phyloP scores from a whole-genome alignment of 2,329 filamentous ascomycete genomes.

The Diaporthe sp. region DNA sequence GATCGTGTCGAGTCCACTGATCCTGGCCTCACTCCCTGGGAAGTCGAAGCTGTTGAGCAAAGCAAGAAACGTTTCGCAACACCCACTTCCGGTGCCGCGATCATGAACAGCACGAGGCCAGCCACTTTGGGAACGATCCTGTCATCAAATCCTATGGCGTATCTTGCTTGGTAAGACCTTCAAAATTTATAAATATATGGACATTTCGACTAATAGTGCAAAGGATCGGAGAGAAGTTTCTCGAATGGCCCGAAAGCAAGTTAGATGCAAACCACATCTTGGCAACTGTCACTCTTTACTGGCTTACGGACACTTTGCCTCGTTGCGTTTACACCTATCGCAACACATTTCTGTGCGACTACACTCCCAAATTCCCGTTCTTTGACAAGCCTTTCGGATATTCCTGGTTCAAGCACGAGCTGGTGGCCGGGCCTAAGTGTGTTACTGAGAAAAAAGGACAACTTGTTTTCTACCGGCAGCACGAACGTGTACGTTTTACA shows the following conservation, averaged over 20 bases:
- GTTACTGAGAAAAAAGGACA: constrained; percentile 48
- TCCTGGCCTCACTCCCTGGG: background rate
- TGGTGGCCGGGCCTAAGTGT: constrained; percentile 53
- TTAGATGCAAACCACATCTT: constrained; percentile 59
- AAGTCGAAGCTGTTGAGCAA: background rate
- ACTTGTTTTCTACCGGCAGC: constrained; percentile 37
- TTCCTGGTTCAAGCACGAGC: constrained; percentile 58
- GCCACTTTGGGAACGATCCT: constrained; percentile 69
- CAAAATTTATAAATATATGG: no score
- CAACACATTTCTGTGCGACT: constrained; percentile 34
- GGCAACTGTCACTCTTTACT: constrained; percentile 66
- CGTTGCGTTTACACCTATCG: constrained; percentile 65
- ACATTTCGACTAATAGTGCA: background rate
- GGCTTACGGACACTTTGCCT: constrained; percentile 65
- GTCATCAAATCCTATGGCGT: constrained; percentile 65
- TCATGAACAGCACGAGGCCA: constrained; percentile 64
- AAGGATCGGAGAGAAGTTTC: constrained; percentile 67
- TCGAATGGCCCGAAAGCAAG: constrained; percentile 63
- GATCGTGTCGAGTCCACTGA: background rate
- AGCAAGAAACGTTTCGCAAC: background rate
- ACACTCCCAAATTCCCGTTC: background rate
- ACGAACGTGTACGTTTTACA: background rate
- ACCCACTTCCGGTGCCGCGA: background rate
- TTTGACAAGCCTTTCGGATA: constrained; percentile 60
- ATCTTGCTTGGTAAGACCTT: constrained; percentile 62